Evolutionary conservation across 2,329 filamentous ascomycete genomes (phyloP).

Genomic region (Claviceps purpurea): DNA sequence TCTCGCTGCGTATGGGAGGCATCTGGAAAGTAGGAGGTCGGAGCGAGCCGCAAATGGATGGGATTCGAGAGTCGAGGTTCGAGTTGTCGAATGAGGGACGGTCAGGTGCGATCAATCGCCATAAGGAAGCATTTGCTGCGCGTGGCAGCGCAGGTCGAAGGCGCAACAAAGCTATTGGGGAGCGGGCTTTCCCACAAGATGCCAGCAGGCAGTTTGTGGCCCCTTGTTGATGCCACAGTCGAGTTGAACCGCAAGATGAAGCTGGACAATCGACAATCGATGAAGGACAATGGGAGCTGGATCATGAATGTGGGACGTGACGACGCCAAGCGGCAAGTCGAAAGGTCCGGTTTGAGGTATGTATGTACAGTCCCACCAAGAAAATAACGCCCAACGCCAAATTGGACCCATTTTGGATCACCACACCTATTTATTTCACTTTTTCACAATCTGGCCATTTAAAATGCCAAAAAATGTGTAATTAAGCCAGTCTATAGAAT

Average conservation of each 20-base stretch:
- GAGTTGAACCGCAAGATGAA: not conserved
- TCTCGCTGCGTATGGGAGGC: not conserved
- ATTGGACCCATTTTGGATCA: too few species aligned
- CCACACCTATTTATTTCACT: too few species aligned
- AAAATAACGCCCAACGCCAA: too few species aligned
- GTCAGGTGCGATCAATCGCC: conserved; percentile 1
- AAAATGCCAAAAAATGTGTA: too few species aligned
- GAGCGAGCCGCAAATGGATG: not conserved
- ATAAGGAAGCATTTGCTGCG: conserved; percentile 4
- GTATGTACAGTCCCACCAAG: too few species aligned
- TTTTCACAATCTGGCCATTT: too few species aligned
- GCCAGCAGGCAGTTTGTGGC: not conserved
- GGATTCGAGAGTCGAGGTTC: not conserved
- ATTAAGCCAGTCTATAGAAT: too few species aligned
- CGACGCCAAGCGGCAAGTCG: too few species aligned
- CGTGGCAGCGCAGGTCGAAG: conserved; percentile 4
- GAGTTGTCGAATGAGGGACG: not conserved
- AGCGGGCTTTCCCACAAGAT: not conserved
- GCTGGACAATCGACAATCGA: not conserved
- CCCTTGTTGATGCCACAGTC: not conserved
- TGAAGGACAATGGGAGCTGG: not conserved
- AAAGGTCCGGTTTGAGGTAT: too few species aligned
- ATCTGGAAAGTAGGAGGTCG: not conserved
- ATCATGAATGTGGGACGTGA: not conserved
- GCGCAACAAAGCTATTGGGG: not conserved